A percentile compares a stretch with the other conserved stretches of the same genome.
Conservation (phyloP, 495 filamentous ascomycete species). For the Aspergillus heteromorphus region DNA sequence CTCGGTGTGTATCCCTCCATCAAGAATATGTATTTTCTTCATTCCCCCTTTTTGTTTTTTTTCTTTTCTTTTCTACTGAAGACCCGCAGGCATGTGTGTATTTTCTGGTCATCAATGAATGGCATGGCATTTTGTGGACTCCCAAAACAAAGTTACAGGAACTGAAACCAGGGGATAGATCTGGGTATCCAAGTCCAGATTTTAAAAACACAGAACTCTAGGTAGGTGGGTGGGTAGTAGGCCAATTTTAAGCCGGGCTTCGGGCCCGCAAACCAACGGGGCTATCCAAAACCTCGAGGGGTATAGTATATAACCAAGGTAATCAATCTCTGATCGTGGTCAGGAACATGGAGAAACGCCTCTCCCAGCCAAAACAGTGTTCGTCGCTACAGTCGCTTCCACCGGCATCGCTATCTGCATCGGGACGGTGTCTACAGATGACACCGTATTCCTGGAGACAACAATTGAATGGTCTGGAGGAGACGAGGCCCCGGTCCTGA, state of each 20-base stretch:
- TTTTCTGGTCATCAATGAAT: too few species aligned
- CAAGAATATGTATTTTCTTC: too few species aligned
- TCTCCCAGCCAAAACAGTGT: constrained; percentile 45
- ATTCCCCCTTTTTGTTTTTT: too few species aligned
- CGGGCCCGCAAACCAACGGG: background rate
- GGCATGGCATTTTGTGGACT: too few species aligned
- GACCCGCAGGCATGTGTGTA: too few species aligned
- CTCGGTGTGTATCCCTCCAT: too few species aligned
- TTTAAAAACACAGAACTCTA: background rate
- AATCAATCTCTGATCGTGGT: constrained; percentile 35
- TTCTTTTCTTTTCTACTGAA: too few species aligned
- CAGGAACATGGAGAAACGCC: constrained; percentile 44
- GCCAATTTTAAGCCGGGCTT: too few species aligned
- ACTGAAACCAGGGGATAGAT: too few species aligned
- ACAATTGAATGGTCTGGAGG: constrained; percentile 31
- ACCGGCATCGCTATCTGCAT: constrained; percentile 16
- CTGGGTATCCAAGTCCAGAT: too few species aligned
- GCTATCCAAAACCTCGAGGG: background rate
- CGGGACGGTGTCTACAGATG: constrained; percentile 24
- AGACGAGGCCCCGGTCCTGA: constrained; percentile 12
- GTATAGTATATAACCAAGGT: background rate
- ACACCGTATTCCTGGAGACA: constrained; percentile 53
- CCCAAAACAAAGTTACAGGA: too few species aligned
- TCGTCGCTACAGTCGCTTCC: constrained; percentile 20
- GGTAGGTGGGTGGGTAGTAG: too few species aligned